These are phyloP conservation scores for Colletotrichum sublineola DNA, from an alignment of 2,329 filamentous ascomycete genomes.

Conservation along the genomic window DNA sequence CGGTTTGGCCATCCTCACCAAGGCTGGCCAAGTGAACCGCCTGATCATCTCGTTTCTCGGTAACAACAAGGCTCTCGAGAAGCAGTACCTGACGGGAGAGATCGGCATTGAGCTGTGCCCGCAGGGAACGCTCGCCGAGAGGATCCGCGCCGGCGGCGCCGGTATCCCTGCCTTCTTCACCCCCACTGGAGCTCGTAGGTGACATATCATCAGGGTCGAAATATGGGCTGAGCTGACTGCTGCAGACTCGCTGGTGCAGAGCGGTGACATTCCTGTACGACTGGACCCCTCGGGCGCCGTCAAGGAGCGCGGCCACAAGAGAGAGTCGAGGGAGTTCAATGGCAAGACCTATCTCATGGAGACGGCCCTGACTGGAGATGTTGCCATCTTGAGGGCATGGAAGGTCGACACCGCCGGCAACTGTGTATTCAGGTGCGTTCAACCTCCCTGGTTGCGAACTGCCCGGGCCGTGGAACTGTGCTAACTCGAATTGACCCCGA, in stretches of 20 bases:
- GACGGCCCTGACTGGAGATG: slow-evolving; percentile 80
- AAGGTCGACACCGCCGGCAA: slow-evolving; percentile 84
- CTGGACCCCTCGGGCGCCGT: slow-evolving; percentile 71
- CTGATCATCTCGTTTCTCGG: slow-evolving; percentile 83
- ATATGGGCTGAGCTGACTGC: slow-evolving; percentile 1
- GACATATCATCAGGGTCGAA: slow-evolving; percentile 44
- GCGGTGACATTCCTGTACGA: slow-evolving; percentile 75
- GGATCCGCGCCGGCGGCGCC: slow-evolving; percentile 78
- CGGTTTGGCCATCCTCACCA: slow-evolving; percentile 77
- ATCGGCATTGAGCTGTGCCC: slow-evolving; percentile 82
- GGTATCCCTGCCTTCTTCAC: slow-evolving; percentile 88
- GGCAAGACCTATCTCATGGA: slow-evolving; percentile 83
- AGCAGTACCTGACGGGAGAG: slow-evolving; percentile 80
- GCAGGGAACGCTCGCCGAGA: slow-evolving; percentile 80
- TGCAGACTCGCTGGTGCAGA: slow-evolving; percentile 73
- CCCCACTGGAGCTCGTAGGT: slow-evolving; percentile 74
- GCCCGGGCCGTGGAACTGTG: background rate
- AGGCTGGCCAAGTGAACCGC: slow-evolving; percentile 77
- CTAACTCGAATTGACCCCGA: background rate
- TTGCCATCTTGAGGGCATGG: slow-evolving; percentile 82
- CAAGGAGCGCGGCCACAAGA: slow-evolving; percentile 72
- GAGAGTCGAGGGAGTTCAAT: slow-evolving; percentile 80
- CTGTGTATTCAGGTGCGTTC: slow-evolving; percentile 77
- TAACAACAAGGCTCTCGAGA: slow-evolving; percentile 81
- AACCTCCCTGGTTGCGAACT: background rate